Evolutionary conservation across 257 asterid genomes (phyloP).

Genomic region (Penstemon eatonii): DNA sequence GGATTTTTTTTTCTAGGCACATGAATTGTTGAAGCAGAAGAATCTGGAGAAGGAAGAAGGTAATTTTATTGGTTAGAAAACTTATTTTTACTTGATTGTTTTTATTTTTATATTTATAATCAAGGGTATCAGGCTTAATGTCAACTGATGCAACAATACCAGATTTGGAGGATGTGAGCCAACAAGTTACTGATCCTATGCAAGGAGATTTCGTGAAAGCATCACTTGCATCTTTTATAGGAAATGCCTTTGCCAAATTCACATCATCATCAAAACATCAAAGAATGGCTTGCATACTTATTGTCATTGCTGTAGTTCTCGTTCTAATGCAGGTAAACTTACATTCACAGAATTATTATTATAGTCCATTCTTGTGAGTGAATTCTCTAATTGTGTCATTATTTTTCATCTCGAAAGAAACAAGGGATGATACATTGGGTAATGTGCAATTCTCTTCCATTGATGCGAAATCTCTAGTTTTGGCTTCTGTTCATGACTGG

Average conservation of each 20-base stretch:
- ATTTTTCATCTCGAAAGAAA: no score
- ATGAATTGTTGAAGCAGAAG: slow-evolving; percentile 71
- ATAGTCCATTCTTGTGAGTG: neutral
- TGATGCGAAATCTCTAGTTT: no score
- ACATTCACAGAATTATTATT: neutral
- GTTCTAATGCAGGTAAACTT: slow-evolving; percentile 84
- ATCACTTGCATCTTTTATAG: slow-evolving; percentile 42
- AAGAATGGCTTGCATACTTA: slow-evolving; percentile 51
- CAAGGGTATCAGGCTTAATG: no score
- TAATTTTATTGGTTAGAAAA: slow-evolving; percentile 32
- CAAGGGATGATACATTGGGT: no score
- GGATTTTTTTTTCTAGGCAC: slow-evolving; percentile 67
- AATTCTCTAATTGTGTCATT: neutral
- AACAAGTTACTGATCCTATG: slow-evolving; percentile 32
- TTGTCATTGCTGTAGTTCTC: slow-evolving; percentile 66
- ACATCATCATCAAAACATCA: slow-evolving; percentile 47
- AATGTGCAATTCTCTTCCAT: no score
- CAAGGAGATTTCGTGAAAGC: slow-evolving; percentile 35
- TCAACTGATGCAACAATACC: slow-evolving; percentile 23
- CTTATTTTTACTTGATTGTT: no score
- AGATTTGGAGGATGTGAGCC: slow-evolving; percentile 27
- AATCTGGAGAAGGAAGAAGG: slow-evolving; percentile 72
- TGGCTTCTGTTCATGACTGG: no score
- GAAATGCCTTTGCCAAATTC: slow-evolving; percentile 26
- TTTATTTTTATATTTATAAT: no score